A percentile compares a stretch with the other conserved stretches of the same genome.
These are phyloP conservation scores for Yamadazyma taylorii DNA, from an alignment of 1,139 yeast species.

Conservation along the genomic window DNA sequence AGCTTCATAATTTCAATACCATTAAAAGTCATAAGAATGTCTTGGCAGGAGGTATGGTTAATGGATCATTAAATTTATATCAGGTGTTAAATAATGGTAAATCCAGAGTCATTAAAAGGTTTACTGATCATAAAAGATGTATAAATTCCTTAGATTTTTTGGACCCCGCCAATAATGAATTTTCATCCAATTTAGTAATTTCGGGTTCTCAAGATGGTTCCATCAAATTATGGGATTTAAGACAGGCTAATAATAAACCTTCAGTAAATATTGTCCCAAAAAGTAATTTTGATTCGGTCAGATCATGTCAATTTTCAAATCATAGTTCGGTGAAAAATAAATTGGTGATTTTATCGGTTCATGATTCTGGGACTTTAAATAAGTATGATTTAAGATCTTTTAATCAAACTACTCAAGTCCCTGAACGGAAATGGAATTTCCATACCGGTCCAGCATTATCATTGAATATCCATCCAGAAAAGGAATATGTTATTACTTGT, in stretches of 20 bases:
- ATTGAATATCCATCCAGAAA: conserved; percentile 83
- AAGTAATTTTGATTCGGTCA: conserved; percentile 62
- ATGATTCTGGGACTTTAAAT: conserved; percentile 85
- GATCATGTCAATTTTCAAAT: conserved; percentile 62
- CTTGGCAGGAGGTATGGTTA: conserved; percentile 46
- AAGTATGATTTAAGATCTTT: conserved; percentile 72
- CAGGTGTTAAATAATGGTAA: conserved; percentile 36
- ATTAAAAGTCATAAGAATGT: conserved; percentile 35
- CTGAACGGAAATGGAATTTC: conserved; percentile 78
- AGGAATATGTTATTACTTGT: conserved; percentile 83
- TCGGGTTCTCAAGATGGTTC: conserved; percentile 94
- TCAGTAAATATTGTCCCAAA: conserved; percentile 43
- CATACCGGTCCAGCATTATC: conserved; percentile 92
- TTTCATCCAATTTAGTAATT: conserved; percentile 57
- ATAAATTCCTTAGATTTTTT: conserved; percentile 77
- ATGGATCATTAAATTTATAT: conserved; percentile 37
- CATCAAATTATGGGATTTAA: conserved; percentile 84
- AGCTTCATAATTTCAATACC: conserved; percentile 44
- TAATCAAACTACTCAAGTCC: conserved; percentile 25
- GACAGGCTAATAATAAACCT: conserved; percentile 51
- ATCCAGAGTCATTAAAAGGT: conserved; percentile 41
- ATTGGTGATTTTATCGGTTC: conserved; percentile 55
- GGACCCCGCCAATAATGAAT: conserved; percentile 24
- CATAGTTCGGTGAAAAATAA: conserved; percentile 38
- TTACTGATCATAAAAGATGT: conserved; percentile 75